Conservation (phyloP, 2,329 filamentous ascomycete genomes). For the Arthrobotrys musiformis region DNA sequence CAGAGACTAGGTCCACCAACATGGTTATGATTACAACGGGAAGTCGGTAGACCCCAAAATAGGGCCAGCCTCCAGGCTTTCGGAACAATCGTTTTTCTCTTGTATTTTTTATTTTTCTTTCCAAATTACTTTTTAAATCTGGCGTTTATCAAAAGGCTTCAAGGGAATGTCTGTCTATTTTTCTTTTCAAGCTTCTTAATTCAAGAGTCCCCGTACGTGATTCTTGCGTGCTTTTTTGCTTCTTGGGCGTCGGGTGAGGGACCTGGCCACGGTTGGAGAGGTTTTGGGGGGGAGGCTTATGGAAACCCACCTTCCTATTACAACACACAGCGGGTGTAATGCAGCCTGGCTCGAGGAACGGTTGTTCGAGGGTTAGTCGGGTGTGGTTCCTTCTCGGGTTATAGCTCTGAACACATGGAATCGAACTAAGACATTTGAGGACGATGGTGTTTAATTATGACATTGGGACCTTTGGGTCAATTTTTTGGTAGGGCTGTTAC, state of each 20-base stretch:
- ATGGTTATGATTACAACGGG: constrained; percentile 15
- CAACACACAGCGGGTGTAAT: constrained; percentile 29
- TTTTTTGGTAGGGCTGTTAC: constrained; percentile 7
- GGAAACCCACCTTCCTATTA: constrained; percentile 49
- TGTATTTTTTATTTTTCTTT: not conserved
- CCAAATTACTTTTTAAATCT: constrained; percentile 27
- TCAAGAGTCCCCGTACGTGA: constrained; percentile 53
- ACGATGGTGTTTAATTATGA: constrained; percentile 11
- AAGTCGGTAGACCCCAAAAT: constrained; percentile 29
- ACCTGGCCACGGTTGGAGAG: constrained; percentile 16
- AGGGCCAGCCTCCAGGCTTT: constrained; percentile 28
- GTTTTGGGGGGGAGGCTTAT: constrained; percentile 28
- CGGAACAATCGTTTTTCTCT: constrained; percentile 30
- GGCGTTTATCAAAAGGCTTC: constrained; percentile 48
- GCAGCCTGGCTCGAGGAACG: constrained; percentile 25
- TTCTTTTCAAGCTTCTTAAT: constrained; percentile 53
- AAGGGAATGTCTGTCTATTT: constrained; percentile 27
- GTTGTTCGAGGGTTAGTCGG: constrained; percentile 36
- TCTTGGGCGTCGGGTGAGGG: constrained; percentile 5
- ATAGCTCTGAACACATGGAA: constrained; percentile 43
- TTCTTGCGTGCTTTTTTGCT: constrained; percentile 51
- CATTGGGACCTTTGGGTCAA: constrained; percentile 43
- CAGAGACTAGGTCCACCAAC: not conserved
- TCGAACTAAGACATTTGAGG: constrained; percentile 48
- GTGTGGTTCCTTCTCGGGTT: constrained; percentile 54